Evolutionary conservation across 331 rosid genomes (phyloP).

Genomic region (Dryas integrifolia): DNA sequence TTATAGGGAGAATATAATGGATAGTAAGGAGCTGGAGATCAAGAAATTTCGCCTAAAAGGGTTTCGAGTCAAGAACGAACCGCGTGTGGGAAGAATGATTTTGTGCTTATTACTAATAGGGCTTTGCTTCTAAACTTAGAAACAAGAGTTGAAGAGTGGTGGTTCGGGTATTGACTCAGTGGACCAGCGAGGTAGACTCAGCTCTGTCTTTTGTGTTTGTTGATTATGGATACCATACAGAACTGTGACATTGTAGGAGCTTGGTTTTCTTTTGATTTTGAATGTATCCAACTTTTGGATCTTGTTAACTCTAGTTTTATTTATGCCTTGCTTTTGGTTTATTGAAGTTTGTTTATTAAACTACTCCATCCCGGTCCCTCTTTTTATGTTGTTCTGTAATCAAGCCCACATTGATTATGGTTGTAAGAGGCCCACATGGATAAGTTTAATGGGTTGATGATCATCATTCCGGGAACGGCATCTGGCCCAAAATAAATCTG

Average conservation of each 20-base stretch:
- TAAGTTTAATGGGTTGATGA: too few species aligned
- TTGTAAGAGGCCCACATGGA: too few species aligned
- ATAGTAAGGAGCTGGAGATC: constrained; percentile 31
- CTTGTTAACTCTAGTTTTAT: too few species aligned
- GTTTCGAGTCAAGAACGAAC: constrained; percentile 99
- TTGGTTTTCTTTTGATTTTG: background rate
- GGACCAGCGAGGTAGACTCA: constrained; percentile 37
- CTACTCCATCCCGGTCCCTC: too few species aligned
- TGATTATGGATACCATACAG: background rate
- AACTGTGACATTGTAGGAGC: constrained; percentile 11
- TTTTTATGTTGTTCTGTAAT: too few species aligned
- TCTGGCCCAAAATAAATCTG: too few species aligned
- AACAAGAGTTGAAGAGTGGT: constrained; percentile 25
- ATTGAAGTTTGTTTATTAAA: background rate
- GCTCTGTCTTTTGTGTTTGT: constrained; percentile 22
- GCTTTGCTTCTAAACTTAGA: background rate
- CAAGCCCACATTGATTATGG: too few species aligned
- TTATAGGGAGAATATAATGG: constrained; percentile 4
- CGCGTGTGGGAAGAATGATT: constrained; percentile 30
- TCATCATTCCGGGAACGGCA: too few species aligned
- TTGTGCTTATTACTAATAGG: background rate
- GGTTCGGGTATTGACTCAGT: constrained; percentile 99
- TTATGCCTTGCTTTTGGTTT: background rate
- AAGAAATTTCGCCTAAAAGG: constrained; percentile 25
- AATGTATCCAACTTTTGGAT: background rate